Percentiles rank a stretch among this genome's conserved stretches.
Conservation (phyloP, 805 yeast species). For the Suhomyces sp. region DNA sequence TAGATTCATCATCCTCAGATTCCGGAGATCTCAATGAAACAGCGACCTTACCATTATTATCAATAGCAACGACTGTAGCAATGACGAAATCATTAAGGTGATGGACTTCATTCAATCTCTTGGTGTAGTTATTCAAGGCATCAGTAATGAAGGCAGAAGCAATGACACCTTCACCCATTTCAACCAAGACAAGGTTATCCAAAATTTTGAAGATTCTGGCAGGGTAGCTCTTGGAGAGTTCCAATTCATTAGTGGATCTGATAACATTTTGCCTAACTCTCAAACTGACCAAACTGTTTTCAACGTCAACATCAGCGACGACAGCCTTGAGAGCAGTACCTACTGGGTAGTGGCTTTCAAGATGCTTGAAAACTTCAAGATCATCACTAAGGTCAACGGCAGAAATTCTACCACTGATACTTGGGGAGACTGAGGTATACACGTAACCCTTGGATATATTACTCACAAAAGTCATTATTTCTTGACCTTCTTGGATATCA, state of each 20-base stretch:
- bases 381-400: slow-evolving; percentile 63
- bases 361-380: slow-evolving; percentile 40
- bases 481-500: slow-evolving; percentile 49
- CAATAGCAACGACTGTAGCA: slow-evolving; percentile 54
- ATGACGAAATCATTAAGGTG: slow-evolving; percentile 52
- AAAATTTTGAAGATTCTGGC: slow-evolving; percentile 61
- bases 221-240: slow-evolving; percentile 56
- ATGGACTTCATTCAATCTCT: slow-evolving; percentile 50
- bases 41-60: slow-evolving; percentile 52
- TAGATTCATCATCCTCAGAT: slow-evolving; percentile 51
- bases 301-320: slow-evolving; percentile 54
- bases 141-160: slow-evolving; percentile 75
- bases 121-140: slow-evolving; percentile 67
- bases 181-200: slow-evolving; percentile 63
- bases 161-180: slow-evolving; percentile 59
- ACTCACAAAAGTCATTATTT: slow-evolving; percentile 62
- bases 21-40: slow-evolving; percentile 60
- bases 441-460: slow-evolving; percentile 58
- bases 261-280: slow-evolving; percentile 49
- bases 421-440: slow-evolving; percentile 71
- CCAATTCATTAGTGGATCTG: slow-evolving; percentile 46
- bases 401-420: slow-evolving; percentile 63
- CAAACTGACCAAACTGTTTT: slow-evolving; percentile 50
- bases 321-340: slow-evolving; percentile 67
- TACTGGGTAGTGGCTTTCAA: slow-evolving; percentile 62